Conservation (phyloP, 192 early-diverging fungal genomes). For the Gigaspora rosea region DNA sequence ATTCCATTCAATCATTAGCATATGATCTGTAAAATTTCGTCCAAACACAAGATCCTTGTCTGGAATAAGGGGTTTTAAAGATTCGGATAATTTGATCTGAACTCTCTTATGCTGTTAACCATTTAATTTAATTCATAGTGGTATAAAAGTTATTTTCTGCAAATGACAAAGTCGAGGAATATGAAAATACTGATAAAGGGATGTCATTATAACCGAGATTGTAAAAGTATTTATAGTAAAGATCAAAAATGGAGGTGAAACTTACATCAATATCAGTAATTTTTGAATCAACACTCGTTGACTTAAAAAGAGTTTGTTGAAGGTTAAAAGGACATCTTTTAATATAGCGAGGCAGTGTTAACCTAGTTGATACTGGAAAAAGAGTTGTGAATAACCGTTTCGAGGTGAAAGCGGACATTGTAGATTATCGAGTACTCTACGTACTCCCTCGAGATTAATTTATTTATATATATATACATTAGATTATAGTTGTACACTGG, state of each 20-base stretch:
- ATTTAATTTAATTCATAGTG: neutral
- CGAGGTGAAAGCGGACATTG: neutral
- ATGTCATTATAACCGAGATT: neutral
- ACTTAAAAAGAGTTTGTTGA: neutral
- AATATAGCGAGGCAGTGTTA: neutral
- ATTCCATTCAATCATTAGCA: constrained; percentile 87
- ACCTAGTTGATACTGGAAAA: neutral
- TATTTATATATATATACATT: too few relatives aligned
- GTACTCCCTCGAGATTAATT: too few relatives aligned
- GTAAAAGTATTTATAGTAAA: neutral
- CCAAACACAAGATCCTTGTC: constrained; percentile 83
- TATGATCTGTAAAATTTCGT: constrained; percentile 92
- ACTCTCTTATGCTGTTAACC: constrained; percentile 32
- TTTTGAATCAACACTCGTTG: neutral
- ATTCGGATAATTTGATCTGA: constrained; percentile 38
- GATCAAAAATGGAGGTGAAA: neutral
- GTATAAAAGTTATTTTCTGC: neutral
- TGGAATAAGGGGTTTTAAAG: constrained; percentile 59
- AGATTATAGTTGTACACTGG: too few relatives aligned
- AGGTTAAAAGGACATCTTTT: neutral
- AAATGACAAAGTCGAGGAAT: neutral
- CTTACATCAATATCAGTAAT: constrained; percentile 7
- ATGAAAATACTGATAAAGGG: neutral
- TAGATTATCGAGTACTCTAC: too few relatives aligned
- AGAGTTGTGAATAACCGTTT: neutral